phyloP scores from a whole-genome alignment of 768 basidiomycete species.

The Postia placenta region DNA sequence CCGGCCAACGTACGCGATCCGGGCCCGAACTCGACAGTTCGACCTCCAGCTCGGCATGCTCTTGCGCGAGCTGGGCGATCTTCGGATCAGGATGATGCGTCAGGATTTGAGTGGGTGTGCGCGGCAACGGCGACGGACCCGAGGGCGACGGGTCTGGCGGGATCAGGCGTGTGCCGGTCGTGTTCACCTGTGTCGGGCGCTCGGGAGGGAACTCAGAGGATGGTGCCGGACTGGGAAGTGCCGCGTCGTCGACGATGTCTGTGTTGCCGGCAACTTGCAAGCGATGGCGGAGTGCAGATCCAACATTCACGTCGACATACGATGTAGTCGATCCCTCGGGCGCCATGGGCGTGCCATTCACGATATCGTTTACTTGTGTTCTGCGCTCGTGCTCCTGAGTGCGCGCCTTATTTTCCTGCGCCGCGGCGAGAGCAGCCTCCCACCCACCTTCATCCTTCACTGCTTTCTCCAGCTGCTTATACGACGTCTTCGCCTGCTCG shows the following conservation, averaged over 20 bases:
- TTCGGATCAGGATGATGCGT: constrained; percentile 58
- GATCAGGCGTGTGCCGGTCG: constrained; percentile 17
- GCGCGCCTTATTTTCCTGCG: constrained; percentile 30
- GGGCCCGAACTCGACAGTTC: constrained; percentile 75
- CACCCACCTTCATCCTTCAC: constrained; percentile 57
- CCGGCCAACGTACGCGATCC: constrained; percentile 67
- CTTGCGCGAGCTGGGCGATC: constrained; percentile 65
- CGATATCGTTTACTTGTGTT: not conserved
- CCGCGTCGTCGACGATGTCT: not conserved
- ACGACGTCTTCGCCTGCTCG: constrained; percentile 38
- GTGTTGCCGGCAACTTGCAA: constrained; percentile 22
- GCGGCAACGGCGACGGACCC: constrained; percentile 4
- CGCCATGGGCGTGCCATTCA: constrained; percentile 36
- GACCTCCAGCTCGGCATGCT: constrained; percentile 67
- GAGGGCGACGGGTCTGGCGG: constrained; percentile 10
- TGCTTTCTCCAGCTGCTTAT: constrained; percentile 40
- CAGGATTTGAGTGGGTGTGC: constrained; percentile 36
- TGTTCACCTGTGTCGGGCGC: constrained; percentile 7
- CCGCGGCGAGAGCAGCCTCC: constrained; percentile 51
- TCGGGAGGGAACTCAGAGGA: constrained; percentile 2
- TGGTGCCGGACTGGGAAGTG: constrained; percentile 3
- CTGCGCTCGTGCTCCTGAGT: not conserved
- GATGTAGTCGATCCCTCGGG: constrained; percentile 43
- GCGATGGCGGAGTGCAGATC: constrained; percentile 51
- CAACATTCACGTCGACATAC: constrained; percentile 47